Evolutionary conservation across 2,329 filamentous ascomycete genomes (phyloP), one percentile per base, ranked within the genome.

Genomic region (Thielaviopsis ethacetica): DNA sequence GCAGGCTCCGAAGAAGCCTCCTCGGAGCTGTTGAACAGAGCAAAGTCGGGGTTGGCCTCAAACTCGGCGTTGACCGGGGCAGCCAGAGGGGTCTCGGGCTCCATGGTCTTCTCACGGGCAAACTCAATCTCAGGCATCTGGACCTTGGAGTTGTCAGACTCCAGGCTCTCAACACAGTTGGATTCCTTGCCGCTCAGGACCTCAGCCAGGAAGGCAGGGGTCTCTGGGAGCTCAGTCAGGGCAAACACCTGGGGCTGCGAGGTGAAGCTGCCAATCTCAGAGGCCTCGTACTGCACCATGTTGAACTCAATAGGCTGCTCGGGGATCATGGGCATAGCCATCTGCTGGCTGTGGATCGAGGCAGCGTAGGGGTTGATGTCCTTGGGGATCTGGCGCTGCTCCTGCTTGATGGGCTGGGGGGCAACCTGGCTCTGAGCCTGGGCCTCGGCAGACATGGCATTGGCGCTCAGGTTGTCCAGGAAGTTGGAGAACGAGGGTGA

Each of bases 401-500:
- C 73, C 21, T 73, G 68, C 41, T 70, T 69, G 58, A 73, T 70
- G 57, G 73, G 70, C 63, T 74, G 65, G 13, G 61, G 61, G 47
- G 64, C 62, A 50, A 70, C 65, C 62, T 72, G 65, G 34, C 68
- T 62, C 34, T 65, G 67, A 24, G 71, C 62, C 57, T 67, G 65
- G 58, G 75, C 71, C 44, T 71, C 68, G n/a, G 71, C 58, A 9
- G 73, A 67, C 15, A 75, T 65, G n/a, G 60, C 57, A 22, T 59
- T 57, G 30, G 57, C 54, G 70, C 81, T 84, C 44, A 89, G 76
- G 56, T 84, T 79, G 65, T 87, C 82, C 52, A 96, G 78, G 68
- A 88, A 91, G 72, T 81, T 85, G 63, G 81, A 89, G 71, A 97
- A 95, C 6, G 88, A 85, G 15, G 88, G 80, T 6, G 88, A 91